A percentile compares a stretch with the other conserved stretches of the same genome.
Conservation (phyloP, 208 protist species). For the Jaenimonas drosophilae region DNA sequence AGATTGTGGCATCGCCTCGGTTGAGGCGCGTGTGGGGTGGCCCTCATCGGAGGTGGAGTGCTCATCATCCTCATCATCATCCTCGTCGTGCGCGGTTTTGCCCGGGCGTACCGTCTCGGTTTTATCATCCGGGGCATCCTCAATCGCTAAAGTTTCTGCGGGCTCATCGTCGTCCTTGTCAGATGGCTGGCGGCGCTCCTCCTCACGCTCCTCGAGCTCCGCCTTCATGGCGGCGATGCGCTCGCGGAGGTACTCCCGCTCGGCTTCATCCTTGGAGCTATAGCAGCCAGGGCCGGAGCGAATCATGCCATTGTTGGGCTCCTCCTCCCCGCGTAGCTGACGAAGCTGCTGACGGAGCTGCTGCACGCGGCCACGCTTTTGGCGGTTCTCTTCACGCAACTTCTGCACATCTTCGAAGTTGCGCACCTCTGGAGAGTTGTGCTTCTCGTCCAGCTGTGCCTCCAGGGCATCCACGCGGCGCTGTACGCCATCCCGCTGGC, state of each 20-base stretch:
- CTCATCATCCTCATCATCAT: conserved; percentile 1
- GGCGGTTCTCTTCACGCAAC: conserved; percentile 19
- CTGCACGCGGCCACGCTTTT: conserved; percentile 20
- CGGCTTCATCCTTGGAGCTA: conserved; percentile 19
- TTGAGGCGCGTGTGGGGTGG: background rate
- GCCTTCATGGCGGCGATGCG: conserved; percentile 33
- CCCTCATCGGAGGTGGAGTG: background rate
- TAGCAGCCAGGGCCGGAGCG: background rate
- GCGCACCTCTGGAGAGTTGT: conserved; percentile 1
- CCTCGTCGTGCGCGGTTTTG: conserved; percentile 20
- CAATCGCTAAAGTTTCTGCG: no score
- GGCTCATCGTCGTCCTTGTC: conserved; percentile 1
- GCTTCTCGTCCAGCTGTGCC: conserved; percentile 8
- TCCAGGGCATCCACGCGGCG: conserved; percentile 21
- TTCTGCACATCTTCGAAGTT: conserved; percentile 7
- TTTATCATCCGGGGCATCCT: no score
- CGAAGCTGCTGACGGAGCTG: conserved; percentile 21
- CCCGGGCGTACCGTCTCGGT: no score
- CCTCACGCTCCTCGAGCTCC: conserved; percentile 10
- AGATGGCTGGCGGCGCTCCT: background rate
- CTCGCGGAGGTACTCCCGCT: conserved; percentile 33
- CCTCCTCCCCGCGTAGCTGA: conserved; percentile 1
- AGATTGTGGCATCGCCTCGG: background rate
- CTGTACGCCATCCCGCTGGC: conserved; percentile 25
- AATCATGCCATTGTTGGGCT: background rate